Base-by-base conservation (phyloP, 2,329 filamentous ascomycete species). In the Botrytis aclada region DNA sequence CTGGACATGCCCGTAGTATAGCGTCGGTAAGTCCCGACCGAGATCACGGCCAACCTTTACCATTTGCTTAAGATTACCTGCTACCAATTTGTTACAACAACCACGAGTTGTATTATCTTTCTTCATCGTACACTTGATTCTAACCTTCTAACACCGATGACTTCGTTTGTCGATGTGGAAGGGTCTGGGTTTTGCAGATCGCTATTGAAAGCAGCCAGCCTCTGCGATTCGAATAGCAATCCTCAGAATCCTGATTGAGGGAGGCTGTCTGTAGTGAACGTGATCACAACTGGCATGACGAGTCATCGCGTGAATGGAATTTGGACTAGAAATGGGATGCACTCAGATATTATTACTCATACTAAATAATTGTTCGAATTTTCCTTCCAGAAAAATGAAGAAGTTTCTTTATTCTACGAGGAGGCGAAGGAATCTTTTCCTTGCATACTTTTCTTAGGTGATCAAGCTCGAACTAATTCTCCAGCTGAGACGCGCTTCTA, bases 21-120 rank as follows among this genome's bases (percentile, higher is more conserved):
- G 43, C 29, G 20, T 34, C 63, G 63, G 62, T 43, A 65, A 65
- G 4, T 65, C 29, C 62, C 62, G 62, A 65, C 62, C 41, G 29
- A 34, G 41, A 29, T 64, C 39, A 45, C 62, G 61, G 41, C 29
- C 25, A 32, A 45, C 29, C 8, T 62, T 62, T 22, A 39, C 22
- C 58, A 61, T n/a, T 14, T 22, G 20, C 20, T n/a, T 14, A 22
- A 25, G 12, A 34, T 39, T 16, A 34, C 32, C 34, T 39, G 8
- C 32, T 61, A 61, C 22, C 60, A 8, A 16, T 18, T n/a, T 41
- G 18, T 39, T 5, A 18, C 25, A 9, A 62, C 22, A 39, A 62
- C 14, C 25, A 62, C 60, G 37, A 62, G 6, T 62, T 62, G 4
- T n/a, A 62, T 22, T 22, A 62, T 62, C 8, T 41, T 14, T 29